Base-by-base conservation (phyloP, 495 filamentous ascomycete species). In the Tuber magnatum region DNA sequence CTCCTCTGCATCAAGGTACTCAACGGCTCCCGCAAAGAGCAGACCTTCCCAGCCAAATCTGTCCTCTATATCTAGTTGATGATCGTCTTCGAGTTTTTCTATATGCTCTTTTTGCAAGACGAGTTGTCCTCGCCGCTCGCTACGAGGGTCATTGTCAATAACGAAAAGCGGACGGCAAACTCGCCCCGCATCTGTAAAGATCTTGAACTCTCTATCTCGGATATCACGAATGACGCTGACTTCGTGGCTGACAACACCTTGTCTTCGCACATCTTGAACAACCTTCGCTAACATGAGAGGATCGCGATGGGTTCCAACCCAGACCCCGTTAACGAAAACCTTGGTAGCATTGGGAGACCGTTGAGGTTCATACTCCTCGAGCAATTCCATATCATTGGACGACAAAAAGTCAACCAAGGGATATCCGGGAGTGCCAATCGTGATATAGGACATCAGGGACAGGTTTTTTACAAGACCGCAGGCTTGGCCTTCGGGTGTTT, bases 381-480 rank as follows among this genome's bases (percentile, higher is more conserved):
- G 87, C 1, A 97, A 88, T 79, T 98, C 95, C 94, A 99, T 98
- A 81, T 92, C 92, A 46, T 94, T 87, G 70, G 93, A 90, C 72
- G 92, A 92, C 92, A 99, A 94, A 86, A 97, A 99, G 77, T 97
- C 92, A 46, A 95, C 87, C 78, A 99, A 92, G 10, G 94, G 93
- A 71, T 94, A 91, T 41, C 91, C 91, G 16, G 93, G 92, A 10
- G 93, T 92, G 83, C 94, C 95, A 43, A 97, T 93, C 69, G 92
- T 97, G 82, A 99, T 93, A 80, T 94, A 97, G 83, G 94, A 98
- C 94, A 99, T 98, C 68, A 99, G 88, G 5, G 96, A 92, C 82
- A 99, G 83, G 80, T 99, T 99, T 87, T 99, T 99, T 84, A 99
- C 96, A 75, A 99, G 85, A 83, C 95, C 95, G 85, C 95, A 99